Evolutionary conservation across 257 asterid species (phyloP), one percentile per base, ranked within the genome.

Genomic region (Salvia rosmarinus): DNA sequence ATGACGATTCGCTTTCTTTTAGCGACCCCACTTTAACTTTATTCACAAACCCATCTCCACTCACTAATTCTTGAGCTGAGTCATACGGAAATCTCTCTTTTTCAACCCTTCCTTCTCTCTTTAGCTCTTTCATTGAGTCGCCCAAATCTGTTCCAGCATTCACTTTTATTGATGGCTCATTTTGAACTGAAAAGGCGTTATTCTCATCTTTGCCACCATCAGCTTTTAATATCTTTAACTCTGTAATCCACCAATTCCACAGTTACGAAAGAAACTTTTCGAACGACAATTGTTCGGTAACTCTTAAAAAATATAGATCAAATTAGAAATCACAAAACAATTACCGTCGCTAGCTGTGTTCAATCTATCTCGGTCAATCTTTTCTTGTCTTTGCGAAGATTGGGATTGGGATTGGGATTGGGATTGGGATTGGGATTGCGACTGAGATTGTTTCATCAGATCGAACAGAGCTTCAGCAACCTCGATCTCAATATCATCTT

Each of bases 391-490:
- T 10, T 57, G 76, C 74, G 83, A 75, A 71, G 80, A 71, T 7
- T 62, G 70, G 25, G 78, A 70, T 28, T 49, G 81, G 17, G 84
- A 71, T 17, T 67, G 81, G 63, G 79, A 73, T n/a, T 60, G 81
- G 17, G 84, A 71, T 17, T 67, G 81, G 63, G 79, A 73, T n/a
- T 60, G 75, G 35, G 56, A 59, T 32, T 71, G 75, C 14, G 85
- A 76, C 44, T 72, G 83, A 17, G 86, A 80, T 78, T 85, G 92
- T 74, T 80, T 84, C 88, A 79, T 82, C 75, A 88, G 88, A 78
- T 88, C 90, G 77, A 88, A 88, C 73, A 88, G 81, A 71, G 90
- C 95, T 80, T 88, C 95, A 14, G 85, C 90, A 42, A 86, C 92
- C 86, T 88, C 95, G 51, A 86, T 73, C 87, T 88, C 95, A 19